A percentile compares a stretch with the other conserved stretches of the same genome.
Conservation (phyloP, 805 yeast genomes). For the Saccharomycopsis fibuligera region DNA sequence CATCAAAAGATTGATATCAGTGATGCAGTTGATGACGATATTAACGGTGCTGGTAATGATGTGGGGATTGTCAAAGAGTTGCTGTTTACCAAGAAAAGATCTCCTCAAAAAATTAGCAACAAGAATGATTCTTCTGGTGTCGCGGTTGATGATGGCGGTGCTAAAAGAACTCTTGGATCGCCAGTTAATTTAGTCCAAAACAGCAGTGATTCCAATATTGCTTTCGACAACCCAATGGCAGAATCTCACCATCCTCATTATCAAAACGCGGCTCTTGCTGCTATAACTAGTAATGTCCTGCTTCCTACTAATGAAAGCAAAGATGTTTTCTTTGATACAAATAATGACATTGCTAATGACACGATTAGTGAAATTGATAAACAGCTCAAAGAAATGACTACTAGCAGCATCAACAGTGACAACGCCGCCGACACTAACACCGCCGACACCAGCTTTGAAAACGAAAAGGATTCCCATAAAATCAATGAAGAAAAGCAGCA, state of each 20-base stretch:
- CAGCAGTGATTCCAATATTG: too few species aligned
- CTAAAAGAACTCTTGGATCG: constrained; percentile 10
- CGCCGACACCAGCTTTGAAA: background rate
- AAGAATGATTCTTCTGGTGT: background rate
- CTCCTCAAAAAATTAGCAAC: too few species aligned
- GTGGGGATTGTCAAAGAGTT: background rate
- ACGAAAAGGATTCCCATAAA: background rate
- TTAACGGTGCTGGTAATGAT: background rate
- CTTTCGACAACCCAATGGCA: background rate
- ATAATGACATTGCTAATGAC: background rate
- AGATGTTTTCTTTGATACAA: background rate
- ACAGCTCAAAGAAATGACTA: constrained; percentile 8
- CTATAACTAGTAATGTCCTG: background rate
- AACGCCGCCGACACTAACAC: background rate
- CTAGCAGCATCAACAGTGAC: background rate
- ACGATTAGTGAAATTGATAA: constrained; percentile 10
- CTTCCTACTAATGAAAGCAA: background rate
- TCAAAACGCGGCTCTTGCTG: too few species aligned
- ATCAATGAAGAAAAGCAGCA: too few species aligned
- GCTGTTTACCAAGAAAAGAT: background rate
- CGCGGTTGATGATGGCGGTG: background rate
- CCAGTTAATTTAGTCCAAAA: constrained; percentile 14
- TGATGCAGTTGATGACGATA: too few species aligned
- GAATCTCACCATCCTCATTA: too few species aligned
- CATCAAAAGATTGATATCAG: background rate